Base-by-base conservation (phyloP, 257 asterid genomes). In the Paulownia fortunei region DNA sequence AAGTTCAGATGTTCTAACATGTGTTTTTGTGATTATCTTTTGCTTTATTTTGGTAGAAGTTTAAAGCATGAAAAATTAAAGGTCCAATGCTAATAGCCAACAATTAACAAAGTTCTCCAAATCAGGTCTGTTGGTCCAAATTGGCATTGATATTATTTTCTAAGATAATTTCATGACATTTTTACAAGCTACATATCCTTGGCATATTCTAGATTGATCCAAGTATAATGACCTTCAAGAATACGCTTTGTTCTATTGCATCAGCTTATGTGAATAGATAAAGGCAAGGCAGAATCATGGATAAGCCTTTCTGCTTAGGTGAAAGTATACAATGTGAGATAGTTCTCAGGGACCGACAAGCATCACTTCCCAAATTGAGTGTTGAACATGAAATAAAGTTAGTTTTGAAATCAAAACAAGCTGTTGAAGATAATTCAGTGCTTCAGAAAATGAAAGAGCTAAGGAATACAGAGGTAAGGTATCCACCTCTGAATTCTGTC, bases 251-350 rank as follows among this genome's bases (percentile, higher is more conserved):
- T 32, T 56, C 8, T 42, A 23, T 63, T 76, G 30, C 23, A 34
- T 19, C 94, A 96, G 99, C 99, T 64, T 96, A 96, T 80, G 99
- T 93, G 41, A 96, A 96, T 76, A 98, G 99, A 61, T 88, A 87
- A 82, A 79, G 97, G 84, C 92, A 92, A 84, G 99, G 99, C 62
- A 86, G 85, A 74, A 82, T 93, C 34, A 89, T 89, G 92, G 99
- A 96, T 47, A 93, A 89, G 81, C 89, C 97, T 2, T 93, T 96
- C 85, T 27, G 83, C 84, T 58, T 69, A 24, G 97, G 97, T 12
- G 91, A 93, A 64, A 91, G 94, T 73, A 86, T 90, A 81, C 88
- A 92, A 49, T 82, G 83, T 30, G 97, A 87, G 83, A 81, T 58
- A 44, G 72, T 83, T 55, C 60, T 78, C 15, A 89, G 81, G 72